phyloP scores from a whole-genome alignment of 306 rosid genomes.

The Prunus dulcis region DNA sequence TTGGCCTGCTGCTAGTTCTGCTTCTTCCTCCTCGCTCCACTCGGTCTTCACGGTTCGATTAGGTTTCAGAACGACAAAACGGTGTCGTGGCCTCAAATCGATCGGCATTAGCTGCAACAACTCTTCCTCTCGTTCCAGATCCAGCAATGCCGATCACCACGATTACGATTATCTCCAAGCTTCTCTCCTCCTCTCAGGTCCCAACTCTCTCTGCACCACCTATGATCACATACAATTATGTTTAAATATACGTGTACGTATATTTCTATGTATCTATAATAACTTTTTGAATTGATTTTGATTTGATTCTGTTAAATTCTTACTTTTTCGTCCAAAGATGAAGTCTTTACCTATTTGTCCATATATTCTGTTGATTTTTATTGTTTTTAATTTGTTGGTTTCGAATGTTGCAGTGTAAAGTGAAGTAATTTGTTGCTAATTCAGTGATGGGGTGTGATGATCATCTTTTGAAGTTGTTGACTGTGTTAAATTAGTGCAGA shows the following conservation, averaged over 20 bases:
- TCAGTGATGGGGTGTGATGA: neutral
- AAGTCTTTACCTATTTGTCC: neutral
- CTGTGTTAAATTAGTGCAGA: slow-evolving; percentile 52
- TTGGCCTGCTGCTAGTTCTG: slow-evolving; percentile 31
- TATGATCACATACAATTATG: neutral
- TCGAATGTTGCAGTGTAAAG: neutral
- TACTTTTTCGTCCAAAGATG: neutral
- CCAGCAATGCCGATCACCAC: slow-evolving; percentile 40
- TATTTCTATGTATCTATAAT: neutral
- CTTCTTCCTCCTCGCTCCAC: slow-evolving; percentile 13
- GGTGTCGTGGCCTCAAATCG: slow-evolving; percentile 36
- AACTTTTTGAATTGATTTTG: neutral
- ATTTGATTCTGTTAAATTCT: neutral
- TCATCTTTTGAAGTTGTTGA: neutral
- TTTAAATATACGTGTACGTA: too few relatives aligned
- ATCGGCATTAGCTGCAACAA: slow-evolving; percentile 46
- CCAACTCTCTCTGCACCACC: neutral
- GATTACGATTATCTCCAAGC: slow-evolving; percentile 67
- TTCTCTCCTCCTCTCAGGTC: slow-evolving; percentile 86
- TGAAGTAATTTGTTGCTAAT: neutral
- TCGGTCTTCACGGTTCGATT: slow-evolving; percentile 29
- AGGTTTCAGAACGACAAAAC: slow-evolving; percentile 18
- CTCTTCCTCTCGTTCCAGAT: slow-evolving; percentile 44
- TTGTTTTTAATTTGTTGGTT: neutral
- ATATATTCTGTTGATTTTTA: neutral